A percentile compares a stretch with the other conserved stretches of the same genome.
Evolutionary conservation across 2,329 filamentous ascomycete genomes (phyloP).

Genomic region (Mariannaea sp.): DNA sequence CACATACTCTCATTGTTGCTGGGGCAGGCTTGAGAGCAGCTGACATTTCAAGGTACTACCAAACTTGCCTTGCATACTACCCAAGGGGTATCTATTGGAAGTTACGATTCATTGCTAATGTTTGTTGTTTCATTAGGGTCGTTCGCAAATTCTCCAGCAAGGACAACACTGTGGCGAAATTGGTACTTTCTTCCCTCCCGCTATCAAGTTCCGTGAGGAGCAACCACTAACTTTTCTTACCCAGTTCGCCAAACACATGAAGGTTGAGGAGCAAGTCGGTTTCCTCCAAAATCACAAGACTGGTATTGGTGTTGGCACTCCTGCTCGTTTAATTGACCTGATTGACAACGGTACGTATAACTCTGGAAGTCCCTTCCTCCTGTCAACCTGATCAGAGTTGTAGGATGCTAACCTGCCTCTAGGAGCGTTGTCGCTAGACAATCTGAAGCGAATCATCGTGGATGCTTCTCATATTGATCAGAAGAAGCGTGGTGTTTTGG

Average conservation of each 20-base stretch:
- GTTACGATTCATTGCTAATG: background rate
- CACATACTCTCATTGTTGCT: conserved; percentile 89
- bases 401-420: conserved; percentile 3
- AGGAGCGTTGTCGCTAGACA: conserved; percentile 71
- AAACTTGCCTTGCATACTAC: background rate
- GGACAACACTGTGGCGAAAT: conserved; percentile 78
- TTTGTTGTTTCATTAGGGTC: conserved; percentile 52
- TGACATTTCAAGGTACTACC: conserved; percentile 71
- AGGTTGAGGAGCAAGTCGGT: conserved; percentile 82
- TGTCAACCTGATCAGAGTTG: background rate
- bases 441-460: conserved; percentile 79
- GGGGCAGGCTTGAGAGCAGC: conserved; percentile 84
- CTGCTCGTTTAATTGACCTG: conserved; percentile 78
- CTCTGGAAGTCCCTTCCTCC: background rate
- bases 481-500: conserved; percentile 91
- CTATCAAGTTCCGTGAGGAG: background rate
- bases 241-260: conserved; percentile 95
- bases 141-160: conserved; percentile 81
- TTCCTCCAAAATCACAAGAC: conserved; percentile 73
- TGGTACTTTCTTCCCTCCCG: conserved; percentile 51
- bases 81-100: background rate
- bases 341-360: conserved; percentile 73
- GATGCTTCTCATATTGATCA: conserved; percentile 93
- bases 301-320: conserved; percentile 89
- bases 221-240: background rate